Evolutionary conservation across 805 yeast genomes (phyloP), one percentile per base, ranked within the genome.

Genomic region (Schwanniomyces polymorphus): DNA sequence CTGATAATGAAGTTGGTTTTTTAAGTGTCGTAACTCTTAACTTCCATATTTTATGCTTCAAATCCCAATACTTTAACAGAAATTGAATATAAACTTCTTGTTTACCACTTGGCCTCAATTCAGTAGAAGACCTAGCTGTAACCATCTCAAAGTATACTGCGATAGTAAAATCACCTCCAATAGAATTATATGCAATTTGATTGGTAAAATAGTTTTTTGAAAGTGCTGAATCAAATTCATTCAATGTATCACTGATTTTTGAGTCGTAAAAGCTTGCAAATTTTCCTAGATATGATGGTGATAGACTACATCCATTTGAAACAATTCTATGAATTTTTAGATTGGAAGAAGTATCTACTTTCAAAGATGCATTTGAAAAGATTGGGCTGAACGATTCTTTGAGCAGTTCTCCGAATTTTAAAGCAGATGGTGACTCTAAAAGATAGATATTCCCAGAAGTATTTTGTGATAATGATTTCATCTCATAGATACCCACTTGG

Each of bases 401-500:
- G 7, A 69, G 54, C 7, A 55, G 46, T 17, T 44, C 42, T 14
- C 46, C 41, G 41, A 72, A 66, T 26, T 61, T 60, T 7, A 45
- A 41, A 1, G 61, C 55, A 7, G 45, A 41, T 43, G 70, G 74
- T 4, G 67, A 56, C 21, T 67, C 75, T 27, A 50, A 52, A 27
- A 71, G 44, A 17, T 54, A 53, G 4, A 74, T 47, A 5, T 46
- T 46, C 0, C 79, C 79, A 48, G 66, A 63, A 5, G 78, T 63
- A 10, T 54, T 56, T 46, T 50, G 56, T 4, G 63, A 58, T 46
- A 74, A 50, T 1, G 61, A 42, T 44, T 62, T 68, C 78, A 74
- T 71, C 47, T 75, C 79, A 49, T 68, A 71, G 9, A 71, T 41
- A 1, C 79, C 79, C 1, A 64, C 67, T 50, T 75, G 78, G 45